A percentile compares a stretch with the other conserved stretches of the same genome.
phyloP scores from a whole-genome alignment of 176 grass and related monocot species.

The Themeda triandra region DNA sequence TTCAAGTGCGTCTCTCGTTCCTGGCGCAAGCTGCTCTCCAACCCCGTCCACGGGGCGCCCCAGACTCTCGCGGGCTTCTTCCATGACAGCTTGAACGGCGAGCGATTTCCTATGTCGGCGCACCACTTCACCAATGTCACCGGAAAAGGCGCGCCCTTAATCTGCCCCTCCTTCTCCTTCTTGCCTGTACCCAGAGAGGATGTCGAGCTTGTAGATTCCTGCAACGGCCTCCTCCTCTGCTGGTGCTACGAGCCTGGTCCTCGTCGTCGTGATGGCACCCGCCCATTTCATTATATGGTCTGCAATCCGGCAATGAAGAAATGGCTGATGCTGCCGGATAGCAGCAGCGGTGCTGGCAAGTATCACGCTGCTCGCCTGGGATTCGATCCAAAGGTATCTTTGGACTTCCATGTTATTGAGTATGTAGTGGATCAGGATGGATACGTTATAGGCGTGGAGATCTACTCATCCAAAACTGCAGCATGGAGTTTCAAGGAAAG shows the following conservation, averaged over 20 bases:
- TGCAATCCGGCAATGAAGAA: not conserved
- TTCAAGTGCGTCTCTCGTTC: conserved; percentile 10
- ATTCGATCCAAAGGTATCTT: not conserved
- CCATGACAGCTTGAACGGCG: not conserved
- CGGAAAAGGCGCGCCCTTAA: not conserved
- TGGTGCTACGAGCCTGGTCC: not conserved
- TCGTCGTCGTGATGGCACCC: no score
- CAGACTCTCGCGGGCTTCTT: not conserved
- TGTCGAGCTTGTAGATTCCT: not conserved
- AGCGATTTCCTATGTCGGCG: not conserved
- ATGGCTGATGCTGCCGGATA: not conserved
- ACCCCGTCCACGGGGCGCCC: not conserved
- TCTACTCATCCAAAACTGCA: not conserved
- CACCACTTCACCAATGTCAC: not conserved
- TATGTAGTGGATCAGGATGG: not conserved
- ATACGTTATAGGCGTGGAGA: not conserved
- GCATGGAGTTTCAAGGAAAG: not conserved
- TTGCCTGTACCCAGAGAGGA: not conserved
- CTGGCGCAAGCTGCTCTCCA: not conserved
- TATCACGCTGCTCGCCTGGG: not conserved
- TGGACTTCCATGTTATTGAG: not conserved
- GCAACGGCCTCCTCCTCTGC: not conserved
- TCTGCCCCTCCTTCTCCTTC: not conserved
- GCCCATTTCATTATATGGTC: not conserved
- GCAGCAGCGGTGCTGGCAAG: not conserved